phyloP scores from a whole-genome alignment of 768 basidiomycete genomes.

The Amanita pseudoporphyria region DNA sequence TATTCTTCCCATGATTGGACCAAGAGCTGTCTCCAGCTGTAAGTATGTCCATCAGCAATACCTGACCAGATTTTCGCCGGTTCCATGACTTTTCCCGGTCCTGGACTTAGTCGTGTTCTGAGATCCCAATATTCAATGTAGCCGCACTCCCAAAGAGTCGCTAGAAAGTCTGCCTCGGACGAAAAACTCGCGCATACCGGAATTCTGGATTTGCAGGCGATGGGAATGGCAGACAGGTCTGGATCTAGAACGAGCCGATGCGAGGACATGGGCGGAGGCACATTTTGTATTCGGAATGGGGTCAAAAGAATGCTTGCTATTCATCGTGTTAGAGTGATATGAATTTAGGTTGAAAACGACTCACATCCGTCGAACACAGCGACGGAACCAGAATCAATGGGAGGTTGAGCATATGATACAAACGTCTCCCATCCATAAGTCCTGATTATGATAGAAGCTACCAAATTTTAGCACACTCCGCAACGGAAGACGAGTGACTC shows the following conservation, averaged over 20 bases:
- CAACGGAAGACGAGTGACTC: slow-evolving; percentile 15
- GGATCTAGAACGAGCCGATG: slow-evolving; percentile 28
- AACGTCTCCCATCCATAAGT: slow-evolving; percentile 76
- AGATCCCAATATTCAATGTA: slow-evolving; percentile 62
- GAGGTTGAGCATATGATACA: slow-evolving; percentile 44
- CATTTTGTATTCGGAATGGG: slow-evolving; percentile 87
- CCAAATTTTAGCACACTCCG: slow-evolving; percentile 2
- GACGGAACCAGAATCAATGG: slow-evolving; percentile 75
- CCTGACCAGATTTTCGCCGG: slow-evolving; percentile 34
- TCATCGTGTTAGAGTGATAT: neutral
- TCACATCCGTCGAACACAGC: slow-evolving; percentile 85
- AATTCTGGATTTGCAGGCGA: slow-evolving; percentile 18
- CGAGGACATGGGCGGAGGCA: slow-evolving; percentile 98
- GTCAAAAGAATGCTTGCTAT: slow-evolving; percentile 74
- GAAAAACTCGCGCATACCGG: slow-evolving; percentile 68
- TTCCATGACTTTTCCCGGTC: slow-evolving; percentile 49
- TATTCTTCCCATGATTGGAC: slow-evolving; percentile 8
- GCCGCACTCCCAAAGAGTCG: slow-evolving; percentile 64
- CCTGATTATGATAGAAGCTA: slow-evolving; percentile 48
- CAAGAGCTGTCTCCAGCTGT: slow-evolving; percentile 25
- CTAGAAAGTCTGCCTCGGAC: slow-evolving; percentile 43
- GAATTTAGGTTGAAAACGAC: slow-evolving; percentile 16
- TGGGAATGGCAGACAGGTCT: slow-evolving; percentile 11
- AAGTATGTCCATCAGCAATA: slow-evolving; percentile 12
- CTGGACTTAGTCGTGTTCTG: slow-evolving; percentile 49